Conservation (phyloP, 1,139 yeast genomes). For the Yamadazyma mexicana region DNA sequence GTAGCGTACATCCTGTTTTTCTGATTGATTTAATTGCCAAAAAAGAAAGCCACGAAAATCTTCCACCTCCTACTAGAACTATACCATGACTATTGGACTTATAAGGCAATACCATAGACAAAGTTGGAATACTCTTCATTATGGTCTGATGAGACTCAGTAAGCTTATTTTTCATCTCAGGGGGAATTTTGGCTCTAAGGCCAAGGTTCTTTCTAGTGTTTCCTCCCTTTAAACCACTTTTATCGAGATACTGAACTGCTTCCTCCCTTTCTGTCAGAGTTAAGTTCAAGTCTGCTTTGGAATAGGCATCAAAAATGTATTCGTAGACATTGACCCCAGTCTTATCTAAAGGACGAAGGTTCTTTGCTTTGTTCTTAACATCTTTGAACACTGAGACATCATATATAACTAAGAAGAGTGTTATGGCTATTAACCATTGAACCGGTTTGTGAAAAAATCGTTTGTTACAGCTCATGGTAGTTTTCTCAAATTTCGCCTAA, state of each 20-base stretch:
- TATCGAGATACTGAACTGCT: conserved; percentile 2
- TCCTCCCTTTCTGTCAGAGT: neutral
- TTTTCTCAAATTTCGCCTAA: too few species aligned
- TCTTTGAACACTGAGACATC: too few species aligned
- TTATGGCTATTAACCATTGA: too few species aligned
- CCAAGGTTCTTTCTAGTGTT: neutral
- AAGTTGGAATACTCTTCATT: neutral
- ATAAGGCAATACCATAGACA: conserved; percentile 19
- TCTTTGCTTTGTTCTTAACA: neutral
- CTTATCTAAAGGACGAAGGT: too few species aligned
- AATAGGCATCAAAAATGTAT: neutral
- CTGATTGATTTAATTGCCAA: conserved; percentile 29
- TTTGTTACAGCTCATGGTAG: too few species aligned
- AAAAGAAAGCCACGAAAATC: conserved; percentile 37
- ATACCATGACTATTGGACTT: conserved; percentile 26
- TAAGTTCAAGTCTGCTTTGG: neutral
- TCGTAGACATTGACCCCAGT: neutral
- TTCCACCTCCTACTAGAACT: conserved; percentile 37
- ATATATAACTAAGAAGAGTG: too few species aligned
- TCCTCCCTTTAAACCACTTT: neutral
- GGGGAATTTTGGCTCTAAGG: neutral
- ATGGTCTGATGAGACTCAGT: conserved; percentile 2
- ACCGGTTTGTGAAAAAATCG: too few species aligned
- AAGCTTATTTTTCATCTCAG: neutral
- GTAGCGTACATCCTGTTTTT: conserved; percentile 31